These are phyloP conservation scores for Lolium perenne DNA, from an alignment of 176 grass and related monocot species.

Conservation along the genomic window DNA sequence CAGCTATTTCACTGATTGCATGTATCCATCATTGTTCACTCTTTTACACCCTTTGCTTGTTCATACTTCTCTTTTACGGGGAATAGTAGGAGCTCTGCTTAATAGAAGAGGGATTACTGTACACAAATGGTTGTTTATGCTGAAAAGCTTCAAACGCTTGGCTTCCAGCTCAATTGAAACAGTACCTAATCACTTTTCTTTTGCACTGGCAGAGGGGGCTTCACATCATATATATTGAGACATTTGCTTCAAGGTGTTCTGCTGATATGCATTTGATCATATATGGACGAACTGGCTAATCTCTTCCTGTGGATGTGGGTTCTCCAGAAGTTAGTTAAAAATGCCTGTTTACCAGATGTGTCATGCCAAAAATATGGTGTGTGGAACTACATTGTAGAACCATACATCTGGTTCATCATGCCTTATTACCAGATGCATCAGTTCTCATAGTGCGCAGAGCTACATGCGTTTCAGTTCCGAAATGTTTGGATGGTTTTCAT, in stretches of 20 bases:
- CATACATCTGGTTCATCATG: not conserved
- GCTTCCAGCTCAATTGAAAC: not conserved
- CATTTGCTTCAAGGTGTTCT: not conserved
- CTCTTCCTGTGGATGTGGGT: not conserved
- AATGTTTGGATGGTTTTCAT: not conserved
- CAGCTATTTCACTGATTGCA: not conserved
- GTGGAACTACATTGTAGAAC: not conserved
- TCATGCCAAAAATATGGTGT: not conserved
- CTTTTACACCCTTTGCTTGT: not conserved
- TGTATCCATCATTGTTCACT: too few relatives aligned
- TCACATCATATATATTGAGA: not conserved
- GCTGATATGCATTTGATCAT: not conserved
- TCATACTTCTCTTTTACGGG: too few relatives aligned
- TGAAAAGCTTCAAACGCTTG: constrained; percentile 18
- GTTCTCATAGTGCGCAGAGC: not conserved
- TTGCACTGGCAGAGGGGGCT: not conserved
- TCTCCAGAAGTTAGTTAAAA: constrained; percentile 2
- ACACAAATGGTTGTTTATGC: not conserved
- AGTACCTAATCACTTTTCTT: not conserved
- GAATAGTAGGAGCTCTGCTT: too few relatives aligned
- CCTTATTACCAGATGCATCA: not conserved
- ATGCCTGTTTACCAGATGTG: not conserved
- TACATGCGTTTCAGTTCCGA: not conserved
- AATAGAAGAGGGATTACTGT: too few relatives aligned
- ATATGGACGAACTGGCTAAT: not conserved